Evolutionary conservation across 73 alveolate genomes (phyloP).

Genomic region (Tetrahymena thermophila): DNA sequence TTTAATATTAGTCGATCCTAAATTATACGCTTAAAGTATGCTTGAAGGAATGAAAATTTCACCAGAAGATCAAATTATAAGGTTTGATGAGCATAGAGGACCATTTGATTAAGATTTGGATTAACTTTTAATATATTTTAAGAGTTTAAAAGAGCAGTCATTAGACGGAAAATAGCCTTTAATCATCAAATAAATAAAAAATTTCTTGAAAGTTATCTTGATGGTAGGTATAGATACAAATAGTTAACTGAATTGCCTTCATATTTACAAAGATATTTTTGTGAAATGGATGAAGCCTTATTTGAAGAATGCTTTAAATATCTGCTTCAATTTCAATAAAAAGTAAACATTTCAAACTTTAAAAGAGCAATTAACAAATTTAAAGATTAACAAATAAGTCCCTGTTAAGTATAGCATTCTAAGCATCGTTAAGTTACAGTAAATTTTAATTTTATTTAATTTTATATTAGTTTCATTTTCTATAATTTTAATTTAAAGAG

Average conservation of each 20-base stretch:
- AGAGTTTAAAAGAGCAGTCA: neutral
- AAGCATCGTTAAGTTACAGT: neutral
- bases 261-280: neutral
- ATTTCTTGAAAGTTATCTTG: neutral
- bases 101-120: neutral
- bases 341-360: neutral
- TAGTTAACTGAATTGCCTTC: neutral
- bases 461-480: neutral
- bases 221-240: neutral
- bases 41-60: neutral
- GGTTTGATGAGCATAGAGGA: neutral
- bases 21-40: neutral
- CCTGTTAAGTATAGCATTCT: neutral
- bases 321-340: neutral
- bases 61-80: neutral
- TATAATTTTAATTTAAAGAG: neutral
- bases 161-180: neutral
- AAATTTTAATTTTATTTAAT: neutral
- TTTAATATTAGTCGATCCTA: neutral
- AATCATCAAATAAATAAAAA: neutral
- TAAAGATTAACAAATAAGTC: neutral
- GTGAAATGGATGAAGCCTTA: neutral
- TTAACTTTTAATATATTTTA: neutral
- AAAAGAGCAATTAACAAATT: neutral
- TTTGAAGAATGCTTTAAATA: neutral